These are phyloP conservation scores for Zarea fungicola DNA, from an alignment of 2,329 filamentous ascomycete species.

Conservation along the genomic window DNA sequence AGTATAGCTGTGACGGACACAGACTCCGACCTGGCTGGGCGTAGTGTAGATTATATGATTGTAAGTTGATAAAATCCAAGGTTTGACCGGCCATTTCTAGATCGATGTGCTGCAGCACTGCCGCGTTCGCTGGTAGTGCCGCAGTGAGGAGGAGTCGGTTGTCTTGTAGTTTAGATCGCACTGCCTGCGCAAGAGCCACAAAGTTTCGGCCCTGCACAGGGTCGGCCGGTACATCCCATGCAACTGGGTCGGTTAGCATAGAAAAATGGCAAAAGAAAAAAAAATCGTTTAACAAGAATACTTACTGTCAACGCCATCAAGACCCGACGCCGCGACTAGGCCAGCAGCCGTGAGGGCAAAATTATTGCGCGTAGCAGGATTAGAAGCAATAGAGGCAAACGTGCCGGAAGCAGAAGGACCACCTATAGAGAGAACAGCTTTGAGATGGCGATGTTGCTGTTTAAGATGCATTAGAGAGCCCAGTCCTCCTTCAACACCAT, in stretches of 20 bases:
- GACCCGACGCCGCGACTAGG: conserved; percentile 64
- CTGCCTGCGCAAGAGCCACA: conserved; percentile 58
- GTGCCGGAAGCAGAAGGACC: conserved; percentile 60
- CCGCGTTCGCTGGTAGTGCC: conserved; percentile 63
- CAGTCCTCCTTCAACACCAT: conserved; percentile 65
- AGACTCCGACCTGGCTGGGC: conserved; percentile 63
- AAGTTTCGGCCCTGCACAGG: conserved; percentile 64
- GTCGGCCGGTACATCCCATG: conserved; percentile 73
- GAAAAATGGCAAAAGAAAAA: too few species aligned
- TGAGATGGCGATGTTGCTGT: conserved; percentile 62
- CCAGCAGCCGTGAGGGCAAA: conserved; percentile 64
- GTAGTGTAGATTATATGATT: conserved; percentile 75
- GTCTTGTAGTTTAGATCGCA: conserved; percentile 63
- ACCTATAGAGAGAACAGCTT: conserved; percentile 73
- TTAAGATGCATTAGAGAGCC: conserved; percentile 71
- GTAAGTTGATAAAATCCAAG: conserved; percentile 72
- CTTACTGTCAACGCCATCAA: conserved; percentile 62
- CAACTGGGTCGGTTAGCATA: conserved; percentile 46
- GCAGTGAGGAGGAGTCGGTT: conserved; percentile 66
- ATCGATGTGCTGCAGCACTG: conserved; percentile 65
- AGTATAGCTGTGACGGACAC: conserved; percentile 71
- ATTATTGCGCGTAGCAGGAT: conserved; percentile 55
- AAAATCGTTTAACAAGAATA: too few species aligned
- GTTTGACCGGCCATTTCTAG: conserved; percentile 56
- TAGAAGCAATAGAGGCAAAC: conserved; percentile 63